Conservation (phyloP, 129 eudicot genomes). For the Escallonia rubra region DNA sequence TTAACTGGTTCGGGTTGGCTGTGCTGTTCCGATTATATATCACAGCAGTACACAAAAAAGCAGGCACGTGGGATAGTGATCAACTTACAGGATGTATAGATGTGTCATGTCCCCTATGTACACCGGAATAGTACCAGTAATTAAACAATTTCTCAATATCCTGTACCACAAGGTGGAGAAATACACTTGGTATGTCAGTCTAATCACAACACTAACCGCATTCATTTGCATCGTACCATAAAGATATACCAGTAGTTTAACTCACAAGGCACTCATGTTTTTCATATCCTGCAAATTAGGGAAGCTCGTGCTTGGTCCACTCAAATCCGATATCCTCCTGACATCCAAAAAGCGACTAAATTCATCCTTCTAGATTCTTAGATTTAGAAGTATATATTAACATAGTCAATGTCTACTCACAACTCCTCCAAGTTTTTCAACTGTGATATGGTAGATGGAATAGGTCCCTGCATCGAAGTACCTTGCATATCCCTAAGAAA, state of each 20-base stretch:
- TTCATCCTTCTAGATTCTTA: too few species aligned
- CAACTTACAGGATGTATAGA: constrained; percentile 29
- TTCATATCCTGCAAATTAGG: constrained; percentile 25
- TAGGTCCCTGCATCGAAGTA: constrained; percentile 42
- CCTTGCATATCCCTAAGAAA: constrained; percentile 41
- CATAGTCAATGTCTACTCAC: constrained; percentile 21
- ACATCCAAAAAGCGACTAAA: background rate
- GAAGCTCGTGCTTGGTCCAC: constrained; percentile 17
- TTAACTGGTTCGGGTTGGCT: too few species aligned
- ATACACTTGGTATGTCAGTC: background rate
- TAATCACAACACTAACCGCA: background rate
- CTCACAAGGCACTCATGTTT: constrained; percentile 22
- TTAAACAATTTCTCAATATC: constrained; percentile 43
- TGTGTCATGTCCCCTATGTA: constrained; percentile 18
- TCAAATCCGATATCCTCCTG: constrained; percentile 43
- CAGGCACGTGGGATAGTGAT: background rate
- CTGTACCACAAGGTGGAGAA: constrained; percentile 21
- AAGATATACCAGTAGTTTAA: too few species aligned
- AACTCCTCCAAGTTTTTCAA: constrained; percentile 26
- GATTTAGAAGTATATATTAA: background rate
- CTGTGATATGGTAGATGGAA: constrained; percentile 34
- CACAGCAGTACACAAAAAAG: too few species aligned
- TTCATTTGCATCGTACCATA: background rate
- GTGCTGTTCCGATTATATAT: too few species aligned
- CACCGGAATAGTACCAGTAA: constrained; percentile 34